These are phyloP conservation scores for Baorangia bicolor DNA, from an alignment of 768 basidiomycete genomes.

Conservation along the genomic window DNA sequence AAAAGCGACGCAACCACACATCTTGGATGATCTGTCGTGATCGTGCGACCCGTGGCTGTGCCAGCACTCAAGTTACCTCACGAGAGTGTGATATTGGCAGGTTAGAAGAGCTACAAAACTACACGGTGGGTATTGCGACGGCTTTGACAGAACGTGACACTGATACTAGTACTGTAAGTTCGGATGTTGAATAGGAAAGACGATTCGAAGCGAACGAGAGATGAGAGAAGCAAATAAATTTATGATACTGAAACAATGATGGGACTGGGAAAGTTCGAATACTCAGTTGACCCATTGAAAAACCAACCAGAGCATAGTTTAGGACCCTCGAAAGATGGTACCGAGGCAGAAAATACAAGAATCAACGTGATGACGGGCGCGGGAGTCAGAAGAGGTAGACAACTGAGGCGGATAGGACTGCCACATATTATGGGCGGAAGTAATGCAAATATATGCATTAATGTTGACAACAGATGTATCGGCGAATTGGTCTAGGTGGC, in stretches of 20 bases:
- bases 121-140: conserved; percentile 36
- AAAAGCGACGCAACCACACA: conserved; percentile 4
- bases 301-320: conserved; percentile 22
- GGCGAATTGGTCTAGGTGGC: conserved; percentile 22
- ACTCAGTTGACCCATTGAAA: conserved; percentile 22
- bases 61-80: too few species aligned
- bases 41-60: conserved; percentile 22
- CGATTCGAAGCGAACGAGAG: conserved; percentile 18
- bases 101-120: conserved; percentile 34
- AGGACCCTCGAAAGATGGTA: conserved; percentile 17
- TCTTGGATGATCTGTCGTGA: conserved; percentile 10
- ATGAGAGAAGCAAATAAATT: conserved; percentile 26
- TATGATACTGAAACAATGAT: conserved; percentile 31
- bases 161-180: conserved; percentile 35
- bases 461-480: conserved; percentile 5
- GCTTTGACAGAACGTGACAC: conserved; percentile 24
- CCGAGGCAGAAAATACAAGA: conserved; percentile 19
- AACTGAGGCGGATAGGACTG: background rate
- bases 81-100: background rate
- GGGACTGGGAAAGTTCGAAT: conserved; percentile 26
- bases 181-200: conserved; percentile 10
- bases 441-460: conserved; percentile 23
- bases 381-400: background rate
- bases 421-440: conserved; percentile 3
- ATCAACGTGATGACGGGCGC: background rate